A percentile compares a stretch with the other conserved stretches of the same genome.
These are phyloP conservation scores for Fusarium graminum DNA, from an alignment of 2,329 filamentous ascomycete genomes.

Conservation along the genomic window DNA sequence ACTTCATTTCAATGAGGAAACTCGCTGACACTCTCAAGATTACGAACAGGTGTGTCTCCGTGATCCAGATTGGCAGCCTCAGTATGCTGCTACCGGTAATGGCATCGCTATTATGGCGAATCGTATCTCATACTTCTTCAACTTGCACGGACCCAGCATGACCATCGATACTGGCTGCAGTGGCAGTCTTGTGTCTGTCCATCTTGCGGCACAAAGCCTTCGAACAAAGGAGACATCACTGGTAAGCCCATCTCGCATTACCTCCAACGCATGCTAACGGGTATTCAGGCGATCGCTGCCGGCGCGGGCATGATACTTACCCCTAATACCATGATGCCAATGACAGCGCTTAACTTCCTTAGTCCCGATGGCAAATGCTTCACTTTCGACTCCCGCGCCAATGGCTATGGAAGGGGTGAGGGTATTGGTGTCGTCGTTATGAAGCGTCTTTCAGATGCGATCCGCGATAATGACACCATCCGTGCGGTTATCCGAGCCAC, in stretches of 20 bases:
- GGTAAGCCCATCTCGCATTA: constrained; percentile 43
- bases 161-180: constrained; percentile 72
- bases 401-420: constrained; percentile 75
- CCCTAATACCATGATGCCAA: constrained; percentile 68
- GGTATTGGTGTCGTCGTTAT: constrained; percentile 71
- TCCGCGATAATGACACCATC: constrained; percentile 70
- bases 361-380: constrained; percentile 65
- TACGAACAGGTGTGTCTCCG: constrained; percentile 65
- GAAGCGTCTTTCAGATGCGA: constrained; percentile 69
- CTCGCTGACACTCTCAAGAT: constrained; percentile 52
- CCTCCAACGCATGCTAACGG: constrained; percentile 29
- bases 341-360: constrained; percentile 67
- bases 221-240: constrained; percentile 59
- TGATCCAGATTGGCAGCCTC: constrained; percentile 63
- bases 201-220: constrained; percentile 65
- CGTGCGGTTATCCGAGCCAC: constrained; percentile 68
- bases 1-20: not conserved
- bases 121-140: constrained; percentile 67
- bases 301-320: constrained; percentile 67
- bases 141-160: constrained; percentile 67
- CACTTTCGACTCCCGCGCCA: constrained; percentile 69
- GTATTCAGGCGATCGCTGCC: constrained; percentile 60
- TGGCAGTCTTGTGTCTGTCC: constrained; percentile 66
- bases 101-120: constrained; percentile 68
- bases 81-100: constrained; percentile 66